Evolutionary conservation across 768 basidiomycete species (phyloP).

Genomic region (Tricholomella constricta): DNA sequence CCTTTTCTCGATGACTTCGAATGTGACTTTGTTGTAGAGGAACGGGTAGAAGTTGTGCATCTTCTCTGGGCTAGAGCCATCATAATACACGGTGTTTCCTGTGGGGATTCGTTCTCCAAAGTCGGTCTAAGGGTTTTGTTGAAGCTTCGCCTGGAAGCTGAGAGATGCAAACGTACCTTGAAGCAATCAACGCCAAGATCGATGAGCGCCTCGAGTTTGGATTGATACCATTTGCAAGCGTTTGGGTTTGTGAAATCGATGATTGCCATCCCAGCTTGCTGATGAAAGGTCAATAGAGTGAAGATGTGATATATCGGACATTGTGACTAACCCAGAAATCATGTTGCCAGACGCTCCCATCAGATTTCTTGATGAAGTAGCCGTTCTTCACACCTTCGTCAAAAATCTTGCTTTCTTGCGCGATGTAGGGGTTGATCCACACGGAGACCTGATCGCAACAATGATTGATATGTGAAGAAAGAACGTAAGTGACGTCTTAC

Average conservation of each 20-base stretch:
- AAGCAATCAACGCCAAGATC: conserved; percentile 45
- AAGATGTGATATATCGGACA: neutral
- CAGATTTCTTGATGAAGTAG: conserved; percentile 47
- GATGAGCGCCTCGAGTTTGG: conserved; percentile 38
- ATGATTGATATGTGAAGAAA: neutral
- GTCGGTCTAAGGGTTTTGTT: conserved; percentile 22
- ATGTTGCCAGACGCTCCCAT: conserved; percentile 42
- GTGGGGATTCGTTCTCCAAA: conserved; percentile 38
- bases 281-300: neutral
- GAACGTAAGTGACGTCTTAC: conserved; percentile 25
- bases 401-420: conserved; percentile 41
- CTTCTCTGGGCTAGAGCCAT: conserved; percentile 26
- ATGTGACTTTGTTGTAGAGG: conserved; percentile 44
- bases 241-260: conserved; percentile 48
- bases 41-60: conserved; percentile 27
- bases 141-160: conserved; percentile 15
- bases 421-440: conserved; percentile 47
- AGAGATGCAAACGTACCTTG: conserved; percentile 34
- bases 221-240: conserved; percentile 46
- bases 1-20: conserved; percentile 37
- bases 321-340: conserved; percentile 37
- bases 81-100: conserved; percentile 37
- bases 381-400: conserved; percentile 43
- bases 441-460: conserved; percentile 22
- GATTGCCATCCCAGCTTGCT: conserved; percentile 45